Percentiles rank a stretch among this genome's conserved stretches.
Evolutionary conservation across 2,329 filamentous ascomycete genomes (phyloP).

Genomic region (Phialophora expanda): DNA sequence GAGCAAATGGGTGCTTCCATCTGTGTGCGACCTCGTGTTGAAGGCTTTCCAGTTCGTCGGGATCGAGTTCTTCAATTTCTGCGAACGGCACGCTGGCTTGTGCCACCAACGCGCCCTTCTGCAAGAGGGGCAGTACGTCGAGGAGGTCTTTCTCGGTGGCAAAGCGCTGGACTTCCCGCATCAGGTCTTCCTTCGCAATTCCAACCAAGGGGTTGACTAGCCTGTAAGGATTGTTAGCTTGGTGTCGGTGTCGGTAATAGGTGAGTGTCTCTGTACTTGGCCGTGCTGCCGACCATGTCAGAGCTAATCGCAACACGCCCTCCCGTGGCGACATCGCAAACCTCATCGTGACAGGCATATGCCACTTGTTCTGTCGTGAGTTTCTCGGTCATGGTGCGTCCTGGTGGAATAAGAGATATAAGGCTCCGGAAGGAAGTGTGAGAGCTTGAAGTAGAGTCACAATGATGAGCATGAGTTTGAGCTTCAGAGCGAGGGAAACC

Average conservation of each 20-base stretch:
- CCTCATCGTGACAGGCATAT: background rate
- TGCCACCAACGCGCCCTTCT: constrained; percentile 40
- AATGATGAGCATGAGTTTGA: background rate
- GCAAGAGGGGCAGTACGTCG: constrained; percentile 19
- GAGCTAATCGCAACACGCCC: background rate
- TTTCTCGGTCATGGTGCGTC: background rate
- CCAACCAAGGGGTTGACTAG: constrained; percentile 37
- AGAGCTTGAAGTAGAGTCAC: background rate
- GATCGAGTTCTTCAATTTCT: constrained; percentile 42
- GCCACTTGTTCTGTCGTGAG: background rate
- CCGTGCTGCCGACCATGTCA: background rate
- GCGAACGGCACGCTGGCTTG: constrained; percentile 43
- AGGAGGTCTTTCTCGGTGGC: constrained; percentile 16
- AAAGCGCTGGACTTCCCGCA: constrained; percentile 47
- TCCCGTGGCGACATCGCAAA: background rate
- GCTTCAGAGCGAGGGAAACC: background rate
- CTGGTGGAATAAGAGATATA: too few species aligned
- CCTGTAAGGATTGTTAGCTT: background rate
- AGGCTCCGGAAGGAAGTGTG: background rate
- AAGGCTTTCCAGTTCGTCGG: constrained; percentile 45
- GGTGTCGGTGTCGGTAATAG: background rate
- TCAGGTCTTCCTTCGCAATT: constrained; percentile 33
- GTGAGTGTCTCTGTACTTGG: background rate
- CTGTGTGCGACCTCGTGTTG: constrained; percentile 44
- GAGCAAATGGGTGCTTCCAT: constrained; percentile 46